Evolutionary conservation across 2,329 filamentous ascomycete genomes (phyloP).

Genomic region (Mollisiaceae sp.): DNA sequence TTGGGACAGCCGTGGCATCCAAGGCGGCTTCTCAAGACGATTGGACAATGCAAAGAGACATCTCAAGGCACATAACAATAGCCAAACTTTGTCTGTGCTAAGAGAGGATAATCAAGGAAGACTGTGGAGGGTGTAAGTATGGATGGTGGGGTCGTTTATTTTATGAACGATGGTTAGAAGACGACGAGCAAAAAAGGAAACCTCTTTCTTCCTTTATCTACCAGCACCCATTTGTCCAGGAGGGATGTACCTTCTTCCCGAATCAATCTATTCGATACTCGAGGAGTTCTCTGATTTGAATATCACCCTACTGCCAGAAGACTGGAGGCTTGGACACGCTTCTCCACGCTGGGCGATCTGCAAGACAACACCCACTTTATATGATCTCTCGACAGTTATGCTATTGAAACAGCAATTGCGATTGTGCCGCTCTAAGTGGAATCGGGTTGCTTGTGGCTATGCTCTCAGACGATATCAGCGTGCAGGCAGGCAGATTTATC

Average conservation of each 20-base stretch:
- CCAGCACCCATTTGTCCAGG: neutral
- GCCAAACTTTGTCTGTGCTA: constrained; percentile 20
- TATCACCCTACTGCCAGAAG: neutral
- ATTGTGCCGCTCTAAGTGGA: neutral
- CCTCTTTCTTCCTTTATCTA: neutral
- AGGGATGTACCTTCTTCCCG: neutral
- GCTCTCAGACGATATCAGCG: too few species aligned
- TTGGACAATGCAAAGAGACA: constrained; percentile 29
- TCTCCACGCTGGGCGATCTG: neutral
- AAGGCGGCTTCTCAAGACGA: constrained; percentile 24
- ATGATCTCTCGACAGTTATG: neutral
- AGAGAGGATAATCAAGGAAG: constrained; percentile 28
- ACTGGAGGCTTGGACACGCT: neutral
- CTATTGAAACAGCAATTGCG: constrained; percentile 1
- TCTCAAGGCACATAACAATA: constrained; percentile 23
- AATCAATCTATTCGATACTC: neutral
- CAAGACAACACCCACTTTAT: neutral
- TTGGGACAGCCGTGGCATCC: constrained; percentile 15
- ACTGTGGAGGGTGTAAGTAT: constrained; percentile 19
- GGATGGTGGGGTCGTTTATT: constrained; percentile 20
- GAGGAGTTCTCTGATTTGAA: neutral
- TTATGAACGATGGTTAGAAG: constrained; percentile 26
- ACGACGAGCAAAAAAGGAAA: neutral
- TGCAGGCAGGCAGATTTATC: neutral
- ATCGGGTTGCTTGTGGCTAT: too few species aligned